These are phyloP conservation scores for Chaetomiaceae sp. DNA, from an alignment of 2,329 filamentous ascomycete species.

Conservation along the genomic window DNA sequence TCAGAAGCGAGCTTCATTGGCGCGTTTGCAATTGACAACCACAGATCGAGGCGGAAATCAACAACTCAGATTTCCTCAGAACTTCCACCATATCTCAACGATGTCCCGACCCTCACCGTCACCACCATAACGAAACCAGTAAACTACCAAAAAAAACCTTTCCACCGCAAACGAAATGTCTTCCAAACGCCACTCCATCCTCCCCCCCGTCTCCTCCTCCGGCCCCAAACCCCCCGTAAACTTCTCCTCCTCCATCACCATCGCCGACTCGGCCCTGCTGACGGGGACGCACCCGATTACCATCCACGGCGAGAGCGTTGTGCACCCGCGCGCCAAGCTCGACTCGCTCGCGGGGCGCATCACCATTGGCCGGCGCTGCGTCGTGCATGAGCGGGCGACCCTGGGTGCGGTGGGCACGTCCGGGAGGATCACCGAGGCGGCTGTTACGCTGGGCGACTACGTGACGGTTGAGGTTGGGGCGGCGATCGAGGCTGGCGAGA, in stretches of 20 bases:
- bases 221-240: constrained; percentile 58
- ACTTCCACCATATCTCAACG: no score
- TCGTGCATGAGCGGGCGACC: constrained; percentile 67
- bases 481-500: constrained; percentile 58
- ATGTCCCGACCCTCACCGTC: background rate
- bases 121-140: background rate
- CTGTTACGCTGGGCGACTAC: constrained; percentile 56
- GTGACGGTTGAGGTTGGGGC: constrained; percentile 58
- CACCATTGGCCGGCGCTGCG: constrained; percentile 73
- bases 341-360: constrained; percentile 76
- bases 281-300: constrained; percentile 73
- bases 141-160: background rate
- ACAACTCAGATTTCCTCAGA: no score
- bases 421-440: constrained; percentile 33
- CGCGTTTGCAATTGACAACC: background rate
- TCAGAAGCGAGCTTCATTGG: background rate
- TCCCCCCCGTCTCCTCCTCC: constrained; percentile 49
- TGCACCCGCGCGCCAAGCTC: constrained; percentile 82
- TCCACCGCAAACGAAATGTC: constrained; percentile 33
- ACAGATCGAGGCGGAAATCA: no score
- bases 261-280: constrained; percentile 59
- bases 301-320: constrained; percentile 69
- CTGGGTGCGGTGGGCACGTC: constrained; percentile 43
- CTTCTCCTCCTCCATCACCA: constrained; percentile 56
- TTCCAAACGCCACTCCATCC: constrained; percentile 53